These are phyloP conservation scores for Brassica carinata DNA, from an alignment of 345 rosid genomes.

Conservation along the genomic window DNA sequence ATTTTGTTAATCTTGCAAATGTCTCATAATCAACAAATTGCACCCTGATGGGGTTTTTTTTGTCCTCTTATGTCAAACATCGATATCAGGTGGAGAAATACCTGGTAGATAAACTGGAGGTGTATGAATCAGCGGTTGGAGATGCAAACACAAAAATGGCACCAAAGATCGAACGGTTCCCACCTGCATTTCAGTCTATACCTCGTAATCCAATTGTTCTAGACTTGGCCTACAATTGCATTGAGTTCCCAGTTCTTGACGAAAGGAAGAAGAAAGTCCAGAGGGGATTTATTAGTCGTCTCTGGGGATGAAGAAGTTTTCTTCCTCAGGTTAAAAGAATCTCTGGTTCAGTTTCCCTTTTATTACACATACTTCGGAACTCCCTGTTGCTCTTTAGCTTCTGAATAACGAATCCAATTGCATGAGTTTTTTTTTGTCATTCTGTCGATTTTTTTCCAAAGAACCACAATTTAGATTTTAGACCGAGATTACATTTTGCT, in stretches of 20 bases:
- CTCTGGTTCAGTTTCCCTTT: constrained; percentile 14
- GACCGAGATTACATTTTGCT: constrained; percentile 20
- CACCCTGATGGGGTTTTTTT: not conserved
- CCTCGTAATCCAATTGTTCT: constrained; percentile 84
- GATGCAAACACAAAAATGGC: constrained; percentile 60
- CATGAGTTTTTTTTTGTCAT: not conserved
- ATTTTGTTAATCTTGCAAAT: not conserved
- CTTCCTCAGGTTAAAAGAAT: constrained; percentile 7
- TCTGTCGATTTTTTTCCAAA: not conserved
- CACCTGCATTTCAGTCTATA: constrained; percentile 69
- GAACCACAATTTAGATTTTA: constrained; percentile 28
- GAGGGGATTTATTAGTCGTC: constrained; percentile 75
- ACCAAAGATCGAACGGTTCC: constrained; percentile 81
- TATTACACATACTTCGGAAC: not conserved
- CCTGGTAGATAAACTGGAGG: constrained; percentile 78
- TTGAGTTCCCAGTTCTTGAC: constrained; percentile 82
- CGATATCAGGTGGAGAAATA: constrained; percentile 59
- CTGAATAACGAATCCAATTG: not conserved
- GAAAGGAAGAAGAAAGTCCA: constrained; percentile 80
- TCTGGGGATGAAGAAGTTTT: constrained; percentile 57
- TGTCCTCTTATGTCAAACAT: constrained; percentile 18
- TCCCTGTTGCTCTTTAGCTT: constrained; percentile 3
- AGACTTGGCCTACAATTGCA: constrained; percentile 70
- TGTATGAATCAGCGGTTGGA: constrained; percentile 76
- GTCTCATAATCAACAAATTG: not conserved